Evolutionary conservation across 805 yeast species (phyloP), one percentile per base, ranked within the genome.

Genomic region (Maudiozyma pseudohumilis): DNA sequence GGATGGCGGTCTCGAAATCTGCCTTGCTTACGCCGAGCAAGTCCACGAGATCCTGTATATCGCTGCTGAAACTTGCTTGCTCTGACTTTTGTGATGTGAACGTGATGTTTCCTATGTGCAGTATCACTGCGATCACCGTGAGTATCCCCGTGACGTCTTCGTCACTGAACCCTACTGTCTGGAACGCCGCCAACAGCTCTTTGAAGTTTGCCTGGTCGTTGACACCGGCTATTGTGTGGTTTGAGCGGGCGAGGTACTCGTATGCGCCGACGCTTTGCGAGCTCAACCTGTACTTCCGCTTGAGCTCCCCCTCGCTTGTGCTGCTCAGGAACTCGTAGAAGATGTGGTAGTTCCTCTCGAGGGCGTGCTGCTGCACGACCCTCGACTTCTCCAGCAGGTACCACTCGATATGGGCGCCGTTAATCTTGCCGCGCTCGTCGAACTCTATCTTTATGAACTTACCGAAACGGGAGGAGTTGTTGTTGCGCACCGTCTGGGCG

Each of bases 401-500:
- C 85, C 95, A 92, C 50, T 89, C 96, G 35, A 92, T 86, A 46
- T 83, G 80, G 9, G 97, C 97, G 10, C 96, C 96, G 16, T 74
- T 68, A 32, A 92, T 80, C 41, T 70, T 70, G 3, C 85, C 85
- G 9, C 68, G 56, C 3, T 63, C 50, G 39, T 72, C 69, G 48
- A 89, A 84, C 54, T 78, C 86, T 41, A 92, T 83, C 52, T 87
- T 81, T 45, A 92, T 84, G 53, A 92, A 92, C 62, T 92, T 92
- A 27, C 99, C 99, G 58, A 92, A 92, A 53, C 99, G 74, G 5
- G 97, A 89, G 3, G 96, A 87, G 60, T 92, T 92, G 58, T 88
- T 78, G 57, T 92, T 92, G 51, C 92, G 74, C 12, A 86, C 84
- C 0, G 99, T 92, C 53, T 89, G 95, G 2, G 99, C 89, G 59